phyloP scores from a whole-genome alignment of 441 rosid species.

The Omphalea diandra region DNA sequence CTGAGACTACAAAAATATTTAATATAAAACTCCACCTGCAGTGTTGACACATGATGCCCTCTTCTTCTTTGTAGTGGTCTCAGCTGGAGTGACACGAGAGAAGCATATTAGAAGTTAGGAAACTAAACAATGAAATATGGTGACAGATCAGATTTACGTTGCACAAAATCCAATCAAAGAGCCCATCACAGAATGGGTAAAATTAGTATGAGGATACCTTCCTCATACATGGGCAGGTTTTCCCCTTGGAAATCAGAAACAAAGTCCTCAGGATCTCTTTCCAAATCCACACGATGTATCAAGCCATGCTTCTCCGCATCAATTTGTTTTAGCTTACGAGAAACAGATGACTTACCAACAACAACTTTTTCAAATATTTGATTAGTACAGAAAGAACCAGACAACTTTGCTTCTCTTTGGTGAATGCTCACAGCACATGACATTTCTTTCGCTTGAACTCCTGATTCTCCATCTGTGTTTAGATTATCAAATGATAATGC shows the following conservation, averaged over 20 bases:
- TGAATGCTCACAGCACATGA: constrained; percentile 34
- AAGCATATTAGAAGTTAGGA: background rate
- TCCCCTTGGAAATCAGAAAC: constrained; percentile 45
- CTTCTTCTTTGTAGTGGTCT: constrained; percentile 30
- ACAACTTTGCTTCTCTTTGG: constrained; percentile 27
- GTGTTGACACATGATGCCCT: constrained; percentile 27
- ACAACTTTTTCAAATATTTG: constrained; percentile 31
- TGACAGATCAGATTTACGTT: background rate
- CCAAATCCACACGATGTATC: constrained; percentile 17
- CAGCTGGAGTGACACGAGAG: constrained; percentile 31
- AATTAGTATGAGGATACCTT: constrained; percentile 33
- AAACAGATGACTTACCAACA: constrained; percentile 14
- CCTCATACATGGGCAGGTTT: constrained; percentile 34
- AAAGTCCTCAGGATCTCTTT: constrained; percentile 23
- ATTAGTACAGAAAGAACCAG: constrained; percentile 35
- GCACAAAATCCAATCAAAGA: background rate
- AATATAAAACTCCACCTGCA: constrained; percentile 30
- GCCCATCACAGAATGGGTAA: constrained; percentile 9
- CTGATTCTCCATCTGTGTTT: constrained; percentile 51
- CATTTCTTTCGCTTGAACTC: constrained; percentile 48
- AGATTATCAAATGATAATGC: constrained; percentile 9
- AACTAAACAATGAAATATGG: background rate
- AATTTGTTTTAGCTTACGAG: constrained; percentile 15
- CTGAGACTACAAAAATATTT: constrained; percentile 1
- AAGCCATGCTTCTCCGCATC: constrained; percentile 27